These are phyloP conservation scores for Penicillium riverlandense DNA, from an alignment of 495 filamentous ascomycete genomes.

Conservation along the genomic window DNA sequence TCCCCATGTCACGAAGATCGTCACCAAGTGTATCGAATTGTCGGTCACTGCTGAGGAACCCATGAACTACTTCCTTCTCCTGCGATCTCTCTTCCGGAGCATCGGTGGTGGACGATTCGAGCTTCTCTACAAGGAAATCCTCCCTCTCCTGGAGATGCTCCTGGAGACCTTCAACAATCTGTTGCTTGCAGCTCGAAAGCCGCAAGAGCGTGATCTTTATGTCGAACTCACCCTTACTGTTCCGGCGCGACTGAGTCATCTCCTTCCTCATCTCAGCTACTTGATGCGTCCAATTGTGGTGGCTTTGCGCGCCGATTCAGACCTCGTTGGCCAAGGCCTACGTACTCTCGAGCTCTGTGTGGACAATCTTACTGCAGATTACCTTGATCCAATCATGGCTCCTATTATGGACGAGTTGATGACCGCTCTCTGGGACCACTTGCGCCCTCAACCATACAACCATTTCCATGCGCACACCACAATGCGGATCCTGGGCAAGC, in stretches of 20 bases:
- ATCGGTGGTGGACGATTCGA: slow-evolving; percentile 98
- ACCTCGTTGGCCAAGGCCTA: slow-evolving; percentile 89
- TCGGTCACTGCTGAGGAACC: slow-evolving; percentile 94
- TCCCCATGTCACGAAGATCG: slow-evolving; percentile 91
- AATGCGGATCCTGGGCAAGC: slow-evolving; percentile 95
- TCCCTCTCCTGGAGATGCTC: slow-evolving; percentile 93
- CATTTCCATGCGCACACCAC: slow-evolving; percentile 97
- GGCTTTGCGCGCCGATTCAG: slow-evolving; percentile 81
- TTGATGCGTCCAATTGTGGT: slow-evolving; percentile 96
- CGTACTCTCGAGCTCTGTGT: slow-evolving; percentile 94
- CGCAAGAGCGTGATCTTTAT: slow-evolving; percentile 87
- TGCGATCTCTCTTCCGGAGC: slow-evolving; percentile 87
- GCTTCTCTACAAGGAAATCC: slow-evolving; percentile 93
- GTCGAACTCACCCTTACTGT: slow-evolving; percentile 96
- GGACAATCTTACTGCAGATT: slow-evolving; percentile 96
- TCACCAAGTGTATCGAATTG: slow-evolving; percentile 91
- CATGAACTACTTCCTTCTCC: slow-evolving; percentile 95
- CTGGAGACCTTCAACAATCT: slow-evolving; percentile 95
- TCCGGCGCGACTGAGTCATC: slow-evolving; percentile 87
- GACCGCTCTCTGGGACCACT: slow-evolving; percentile 91
- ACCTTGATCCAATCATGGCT: slow-evolving; percentile 97
- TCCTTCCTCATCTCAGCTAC: slow-evolving; percentile 93
- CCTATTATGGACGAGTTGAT: slow-evolving; percentile 98
- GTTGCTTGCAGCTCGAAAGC: slow-evolving; percentile 79
- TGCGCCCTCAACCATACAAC: slow-evolving; percentile 85